phyloP scores from a whole-genome alignment of 2,329 filamentous ascomycete genomes.

The Colletotrichum australisinense region DNA sequence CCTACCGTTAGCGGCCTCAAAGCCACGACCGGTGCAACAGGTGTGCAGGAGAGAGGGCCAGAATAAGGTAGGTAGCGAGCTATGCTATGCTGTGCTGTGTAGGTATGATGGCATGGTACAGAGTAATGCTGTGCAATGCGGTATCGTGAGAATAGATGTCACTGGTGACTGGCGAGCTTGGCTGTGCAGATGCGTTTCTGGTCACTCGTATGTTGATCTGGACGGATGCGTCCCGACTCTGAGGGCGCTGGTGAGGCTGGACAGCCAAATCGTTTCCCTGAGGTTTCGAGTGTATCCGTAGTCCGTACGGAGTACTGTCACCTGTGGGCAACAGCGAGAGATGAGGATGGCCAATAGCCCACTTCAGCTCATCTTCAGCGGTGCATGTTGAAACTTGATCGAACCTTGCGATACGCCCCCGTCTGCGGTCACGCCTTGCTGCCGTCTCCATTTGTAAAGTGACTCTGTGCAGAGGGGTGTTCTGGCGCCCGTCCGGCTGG shows the following conservation, averaged over 20 bases:
- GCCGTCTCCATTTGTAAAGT: conserved; percentile 6
- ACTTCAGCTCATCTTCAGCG: conserved; percentile 8
- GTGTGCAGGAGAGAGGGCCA: not conserved
- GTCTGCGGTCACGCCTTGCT: not conserved
- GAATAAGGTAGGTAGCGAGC: not conserved
- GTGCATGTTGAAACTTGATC: conserved; percentile 17
- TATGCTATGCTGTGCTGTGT: not conserved
- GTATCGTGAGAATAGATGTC: not conserved
- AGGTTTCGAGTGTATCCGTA: not conserved
- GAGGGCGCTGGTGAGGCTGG: conserved; percentile 7
- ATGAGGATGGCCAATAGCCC: not conserved
- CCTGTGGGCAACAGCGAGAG: not conserved
- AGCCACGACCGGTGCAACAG: conserved; percentile 23
- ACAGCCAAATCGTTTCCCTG: not conserved
- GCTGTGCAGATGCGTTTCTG: not conserved
- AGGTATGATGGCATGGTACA: too few relatives aligned
- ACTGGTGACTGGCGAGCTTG: not conserved
- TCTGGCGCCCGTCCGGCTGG: conserved; percentile 15
- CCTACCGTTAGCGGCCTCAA: conserved; percentile 27
- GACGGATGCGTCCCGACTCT: not conserved
- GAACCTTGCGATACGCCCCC: not conserved
- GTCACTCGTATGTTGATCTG: not conserved
- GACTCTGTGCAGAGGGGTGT: not conserved
- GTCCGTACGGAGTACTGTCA: too few relatives aligned
- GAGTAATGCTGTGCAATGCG: not conserved